Percentiles rank a stretch among this genome's conserved stretches.
Evolutionary conservation across 2,329 filamentous ascomycete genomes (phyloP).

Genomic region (Penicillium sp.): DNA sequence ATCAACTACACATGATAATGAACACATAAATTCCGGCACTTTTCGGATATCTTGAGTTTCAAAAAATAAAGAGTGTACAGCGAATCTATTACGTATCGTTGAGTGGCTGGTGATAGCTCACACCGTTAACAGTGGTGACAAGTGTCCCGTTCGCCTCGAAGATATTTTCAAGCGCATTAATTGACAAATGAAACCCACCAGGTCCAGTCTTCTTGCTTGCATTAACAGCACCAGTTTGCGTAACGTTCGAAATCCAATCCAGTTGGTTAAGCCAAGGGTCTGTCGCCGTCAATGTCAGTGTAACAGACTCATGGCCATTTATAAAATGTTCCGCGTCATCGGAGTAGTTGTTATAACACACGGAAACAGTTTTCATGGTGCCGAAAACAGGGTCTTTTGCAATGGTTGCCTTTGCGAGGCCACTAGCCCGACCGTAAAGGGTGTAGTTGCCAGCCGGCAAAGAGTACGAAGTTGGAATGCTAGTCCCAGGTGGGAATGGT

Average conservation of each 20-base stretch:
- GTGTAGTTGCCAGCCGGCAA: slow-evolving; percentile 19
- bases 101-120: slow-evolving; percentile 43
- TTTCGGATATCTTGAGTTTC: background rate
- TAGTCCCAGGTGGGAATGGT: slow-evolving; percentile 10
- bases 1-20: too few relatives aligned
- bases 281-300: slow-evolving; percentile 29
- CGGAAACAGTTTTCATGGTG: slow-evolving; percentile 33
- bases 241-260: slow-evolving; percentile 47
- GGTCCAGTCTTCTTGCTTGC: slow-evolving; percentile 46
- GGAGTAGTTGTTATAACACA: slow-evolving; percentile 43
- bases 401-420: slow-evolving; percentile 14
- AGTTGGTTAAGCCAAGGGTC: slow-evolving; percentile 32
- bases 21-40: too few relatives aligned
- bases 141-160: slow-evolving; percentile 50
- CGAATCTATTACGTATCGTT: slow-evolving; percentile 27
- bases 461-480: background rate
- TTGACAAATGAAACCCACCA: slow-evolving; percentile 45
- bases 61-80: background rate
- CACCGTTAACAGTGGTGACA: slow-evolving; percentile 43
- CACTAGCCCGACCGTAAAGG: slow-evolving; percentile 15
- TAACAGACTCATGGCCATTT: slow-evolving; percentile 37
- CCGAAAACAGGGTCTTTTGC: slow-evolving; percentile 1
- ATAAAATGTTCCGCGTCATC: slow-evolving; percentile 40
- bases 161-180: slow-evolving; percentile 45
- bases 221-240: slow-evolving; percentile 33